Evolutionary conservation across 352 stramenopile species (phyloP), one percentile per base, ranked within the genome.

Genomic region (Phytopythium aichiense): DNA sequence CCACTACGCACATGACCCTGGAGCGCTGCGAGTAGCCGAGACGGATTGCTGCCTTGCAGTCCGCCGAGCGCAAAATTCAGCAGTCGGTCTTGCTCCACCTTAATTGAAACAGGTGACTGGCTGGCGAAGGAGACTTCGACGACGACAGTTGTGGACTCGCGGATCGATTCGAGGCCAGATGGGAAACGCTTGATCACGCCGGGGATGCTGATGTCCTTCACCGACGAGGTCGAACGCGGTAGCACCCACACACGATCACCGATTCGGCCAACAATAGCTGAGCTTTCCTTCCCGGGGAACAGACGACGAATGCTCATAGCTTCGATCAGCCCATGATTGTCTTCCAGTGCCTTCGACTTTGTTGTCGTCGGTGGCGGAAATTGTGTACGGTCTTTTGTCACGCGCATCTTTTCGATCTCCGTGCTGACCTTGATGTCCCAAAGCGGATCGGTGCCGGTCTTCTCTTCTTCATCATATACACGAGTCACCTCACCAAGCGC

Each of bases 241-340:
- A 71, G 60, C 30, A 92, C 67, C 84, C 84, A 92, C 22, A 92
- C 81, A 7, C 62, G 76, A 55, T 92, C 81, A 0, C 84, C 84
- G 59, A 90, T 71, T 23, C 65, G 77, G 33, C 84, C 79, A 33
- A 61, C 69, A 20, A 78, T 37, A 20, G 77, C 52, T 22, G 81
- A 92, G 40, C 73, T 92, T 25, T 89, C 76, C 0, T 77, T 79
- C 25, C 77, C 69, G 45, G 84, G 76, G 31, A 91, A 89, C 35
- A 91, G 66, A 18, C 74, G 69, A n/a, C 76, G 81, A 49, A 91
- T 75, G 35, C 80, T 90, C 83, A 89, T 90, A 11, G 80, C 80
- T 67, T 89, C 77, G 53, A 90, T 90, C 35, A 57, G 59, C 43
- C 68, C 64, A 20, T n/a, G n/a, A n/a, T 69, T 60, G 7, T 68